Evolutionary conservation across 2,329 filamentous ascomycete genomes (phyloP).

Genomic region (Cephalotrichum gorgonifer): DNA sequence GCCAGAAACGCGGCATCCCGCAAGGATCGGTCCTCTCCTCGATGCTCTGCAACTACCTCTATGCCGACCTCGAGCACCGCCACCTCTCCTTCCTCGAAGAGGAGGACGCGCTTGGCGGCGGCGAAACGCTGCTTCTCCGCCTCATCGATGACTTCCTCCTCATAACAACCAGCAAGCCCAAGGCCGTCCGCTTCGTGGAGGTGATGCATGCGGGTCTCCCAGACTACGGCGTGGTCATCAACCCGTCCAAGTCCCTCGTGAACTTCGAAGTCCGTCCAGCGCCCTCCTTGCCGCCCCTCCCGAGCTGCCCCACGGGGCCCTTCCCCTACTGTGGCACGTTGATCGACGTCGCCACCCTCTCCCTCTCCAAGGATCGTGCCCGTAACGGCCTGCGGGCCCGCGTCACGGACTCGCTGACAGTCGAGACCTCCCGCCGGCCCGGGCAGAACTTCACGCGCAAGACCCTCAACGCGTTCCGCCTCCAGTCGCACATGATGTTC

Average conservation of each 20-base stretch:
- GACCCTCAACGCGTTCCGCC: constrained; percentile 66
- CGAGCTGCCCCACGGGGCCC: constrained; percentile 26
- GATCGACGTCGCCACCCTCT: constrained; percentile 57
- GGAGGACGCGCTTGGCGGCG: not conserved
- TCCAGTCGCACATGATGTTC: constrained; percentile 77
- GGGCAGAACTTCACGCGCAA: constrained; percentile 76
- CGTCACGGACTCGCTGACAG: constrained; percentile 63
- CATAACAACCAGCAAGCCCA: constrained; percentile 57
- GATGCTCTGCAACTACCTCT: constrained; percentile 90
- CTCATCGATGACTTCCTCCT: constrained; percentile 91
- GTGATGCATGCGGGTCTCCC: constrained; percentile 72
- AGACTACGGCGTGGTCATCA: constrained; percentile 72
- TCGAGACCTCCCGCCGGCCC: constrained; percentile 62
- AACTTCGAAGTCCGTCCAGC: constrained; percentile 60
- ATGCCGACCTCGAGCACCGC: constrained; percentile 70
- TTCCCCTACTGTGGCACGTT: constrained; percentile 86
- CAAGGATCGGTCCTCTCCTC: constrained; percentile 87
- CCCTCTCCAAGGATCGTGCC: constrained; percentile 59
- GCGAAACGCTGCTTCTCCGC: constrained; percentile 55
- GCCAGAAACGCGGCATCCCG: constrained; percentile 81
- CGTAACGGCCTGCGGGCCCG: not conserved
- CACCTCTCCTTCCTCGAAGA: constrained; percentile 55
- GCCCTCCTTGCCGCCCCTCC: constrained; percentile 42
- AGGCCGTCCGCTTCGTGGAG: constrained; percentile 64
- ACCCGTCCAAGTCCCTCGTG: constrained; percentile 65